Evolutionary conservation across 352 stramenopile species (phyloP), one percentile per base, ranked within the genome.

Genomic region (Albugo laibachii): DNA sequence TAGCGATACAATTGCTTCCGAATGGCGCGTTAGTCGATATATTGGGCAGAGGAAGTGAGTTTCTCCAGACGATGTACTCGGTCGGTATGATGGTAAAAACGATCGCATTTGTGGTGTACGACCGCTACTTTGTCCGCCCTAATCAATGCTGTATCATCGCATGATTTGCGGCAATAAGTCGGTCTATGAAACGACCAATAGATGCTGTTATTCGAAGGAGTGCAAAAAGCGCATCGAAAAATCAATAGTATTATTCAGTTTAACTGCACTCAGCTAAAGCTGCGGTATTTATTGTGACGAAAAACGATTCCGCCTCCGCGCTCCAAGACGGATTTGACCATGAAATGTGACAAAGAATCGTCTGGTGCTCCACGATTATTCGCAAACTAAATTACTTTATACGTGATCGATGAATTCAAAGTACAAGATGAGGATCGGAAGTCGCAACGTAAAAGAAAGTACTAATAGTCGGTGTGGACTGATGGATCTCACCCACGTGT

Each of bases 61-160:
- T 43, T 8, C 8, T 24, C 3, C 16, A 24, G 8, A 24, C 38
- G 19, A 43, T 43, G 2, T 19, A 3, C 8, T 43, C 8, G 38
- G 19, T 8, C 16, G 19, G 8, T 24, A 43, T 8, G 19, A 8
- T 19, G 3, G 16, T 43, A 3, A 67, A 67, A 47, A 58, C 54
- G 47, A 35, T 85, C 51, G 53, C 72, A 1, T 81, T 82, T 55
- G 61, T 64, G 8, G 40, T 72, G 0, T 62, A 61, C 0, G 64
- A 65, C 1, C 57, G 62, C 5, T 61, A 65, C 21, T 50, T 79
- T 41, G 72, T 62, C 11, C 82, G 82, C 52, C 72, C 73, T 54
- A 55, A 80, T 24, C 62, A 54, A 24, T 53, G 35, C 49, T 49
- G 12, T 38, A 50, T 27, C 54, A 37, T 11, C 66, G 57, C 20